Evolutionary conservation across 2,329 filamentous ascomycete species (phyloP), one percentile per base, ranked within the genome.

Genomic region (Trichoderma sp.): DNA sequence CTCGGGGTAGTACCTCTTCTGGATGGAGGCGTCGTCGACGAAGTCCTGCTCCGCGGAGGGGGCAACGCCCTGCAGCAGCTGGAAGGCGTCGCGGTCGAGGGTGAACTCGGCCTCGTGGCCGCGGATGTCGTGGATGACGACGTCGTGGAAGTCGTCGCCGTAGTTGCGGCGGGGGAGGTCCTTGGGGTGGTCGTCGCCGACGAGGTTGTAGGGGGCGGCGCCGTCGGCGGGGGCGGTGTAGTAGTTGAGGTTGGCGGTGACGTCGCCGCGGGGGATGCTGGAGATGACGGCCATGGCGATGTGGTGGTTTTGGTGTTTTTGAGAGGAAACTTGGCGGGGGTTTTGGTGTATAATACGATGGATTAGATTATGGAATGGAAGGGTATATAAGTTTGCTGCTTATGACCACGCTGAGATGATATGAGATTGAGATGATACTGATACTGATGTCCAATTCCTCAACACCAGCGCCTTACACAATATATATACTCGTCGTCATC

Each of bases 1-100:
- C 76, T 97, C 93, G 0, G 92, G 90, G 81, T 97, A 97, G 83
- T 97, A 97, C 64, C 88, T 84, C 1, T 80, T 74, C 74, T 86
- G 80, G 78, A 97, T 92, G 69, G 86, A 87, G 12, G 83, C 86
- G 73, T 93, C 90, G 76, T 92, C 87, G 4, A 78, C 78, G 77
- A 94, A 96, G 48, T 87, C 84, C 5, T 66, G 6, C 52, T 78
- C 77, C 9, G 58, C 69, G 2, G 85, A 84, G 2, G 86, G 83
- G 0, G 88, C 81, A 1, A 92, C 79, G 72, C 83, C 79, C 13
- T 82, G 80, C 58, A 93, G 77, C 22, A 91, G 81, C 67, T 87
- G 83, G 82, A 97, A 97, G 71, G 92, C 92, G 77, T 94, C 88
- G 67, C 82, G 83, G 80, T 94, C 90, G 15, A 95, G 84, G 8